Evolutionary conservation across 2,329 filamentous ascomycete species (phyloP), one percentile per base, ranked within the genome.

Genomic region (Alternaria arbusti): DNA sequence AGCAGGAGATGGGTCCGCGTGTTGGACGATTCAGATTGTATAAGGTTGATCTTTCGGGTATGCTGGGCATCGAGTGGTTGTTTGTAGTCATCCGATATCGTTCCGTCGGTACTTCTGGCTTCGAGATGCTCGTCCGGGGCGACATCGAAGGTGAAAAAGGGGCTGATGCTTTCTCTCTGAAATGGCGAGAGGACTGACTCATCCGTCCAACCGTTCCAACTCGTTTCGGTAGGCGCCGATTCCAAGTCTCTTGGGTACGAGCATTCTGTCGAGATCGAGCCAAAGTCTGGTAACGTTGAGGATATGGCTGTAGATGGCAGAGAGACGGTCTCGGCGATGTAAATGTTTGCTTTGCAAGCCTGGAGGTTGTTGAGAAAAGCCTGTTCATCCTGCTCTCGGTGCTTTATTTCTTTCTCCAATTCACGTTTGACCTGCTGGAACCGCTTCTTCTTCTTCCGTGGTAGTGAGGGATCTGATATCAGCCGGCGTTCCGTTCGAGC

Each of bases 191-290:
- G 51, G 12, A 25, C 51, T 13, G 66, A 63, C 7, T 74, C 69
- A 17, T 75, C 72, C 6, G 67, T 64, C 75, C 76, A 79, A 11
- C 74, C 72, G 36, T 74, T 72, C 77, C 76, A 79, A 28, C 72
- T 70, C 20, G 70, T 60, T 6, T 72, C 70, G 7, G 67, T 74
- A 3, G 60, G 55, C n/a, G 70, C 69, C 3, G 72, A 67, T 8
- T 52, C 28, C 49, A 40, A 20, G 30, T 65, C 69, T 8, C 58
- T 61, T 47, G 54, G 47, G 51, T 63, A 63, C 9, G 72, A 69
- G 47, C 49, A 66, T 49, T 54, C 40, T 17, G 64, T 69, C 13
- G 67, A 64, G 22, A 50, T 67, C 2, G 65, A 71, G 13, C 63
- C 55, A 44, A 61, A 65, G 11, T 70, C 70, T 2, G 59, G 59